Conservation (phyloP, 331 rosid genomes). For the Cydonia oblonga region DNA sequence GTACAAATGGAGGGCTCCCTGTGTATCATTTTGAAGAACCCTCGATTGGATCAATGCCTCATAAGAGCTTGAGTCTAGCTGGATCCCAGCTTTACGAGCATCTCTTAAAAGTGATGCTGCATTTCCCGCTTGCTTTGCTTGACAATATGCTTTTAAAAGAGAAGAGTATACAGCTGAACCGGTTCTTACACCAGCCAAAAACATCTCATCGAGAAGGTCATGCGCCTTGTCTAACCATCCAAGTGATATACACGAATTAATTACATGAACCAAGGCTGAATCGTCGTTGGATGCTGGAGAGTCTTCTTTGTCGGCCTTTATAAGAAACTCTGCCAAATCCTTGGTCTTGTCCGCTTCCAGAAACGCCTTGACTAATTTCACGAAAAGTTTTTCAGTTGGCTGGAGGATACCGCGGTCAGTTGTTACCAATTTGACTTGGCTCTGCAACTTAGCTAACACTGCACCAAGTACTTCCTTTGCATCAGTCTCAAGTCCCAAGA, state of each 20-base stretch:
- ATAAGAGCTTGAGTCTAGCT: slow-evolving; percentile 63
- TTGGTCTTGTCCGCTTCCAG: slow-evolving; percentile 68
- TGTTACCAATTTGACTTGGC: slow-evolving; percentile 48
- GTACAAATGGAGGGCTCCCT: slow-evolving; percentile 64
- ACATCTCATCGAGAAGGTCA: slow-evolving; percentile 85
- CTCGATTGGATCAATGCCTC: slow-evolving; percentile 67
- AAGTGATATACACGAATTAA: slow-evolving; percentile 59
- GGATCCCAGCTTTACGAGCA: slow-evolving; percentile 73
- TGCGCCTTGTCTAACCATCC: slow-evolving; percentile 91
- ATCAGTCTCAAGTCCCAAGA: slow-evolving; percentile 45
- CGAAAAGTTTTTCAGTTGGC: slow-evolving; percentile 63
- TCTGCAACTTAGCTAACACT: slow-evolving; percentile 55
- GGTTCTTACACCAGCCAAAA: slow-evolving; percentile 58
- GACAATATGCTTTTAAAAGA: slow-evolving; percentile 72
- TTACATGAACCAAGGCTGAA: slow-evolving; percentile 64
- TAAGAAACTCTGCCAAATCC: slow-evolving; percentile 67
- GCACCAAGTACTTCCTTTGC: slow-evolving; percentile 40
- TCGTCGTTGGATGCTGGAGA: slow-evolving; percentile 62
- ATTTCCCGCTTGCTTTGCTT: slow-evolving; percentile 46
- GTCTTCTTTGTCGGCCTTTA: slow-evolving; percentile 57
- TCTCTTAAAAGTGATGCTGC: slow-evolving; percentile 58
- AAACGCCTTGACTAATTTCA: slow-evolving; percentile 67
- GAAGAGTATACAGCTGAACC: slow-evolving; percentile 56
- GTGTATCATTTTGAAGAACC: slow-evolving; percentile 60
- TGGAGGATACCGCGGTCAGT: slow-evolving; percentile 60